Base-by-base conservation (phyloP, 257 asterid species). In the Ajuga chamaepitys region DNA sequence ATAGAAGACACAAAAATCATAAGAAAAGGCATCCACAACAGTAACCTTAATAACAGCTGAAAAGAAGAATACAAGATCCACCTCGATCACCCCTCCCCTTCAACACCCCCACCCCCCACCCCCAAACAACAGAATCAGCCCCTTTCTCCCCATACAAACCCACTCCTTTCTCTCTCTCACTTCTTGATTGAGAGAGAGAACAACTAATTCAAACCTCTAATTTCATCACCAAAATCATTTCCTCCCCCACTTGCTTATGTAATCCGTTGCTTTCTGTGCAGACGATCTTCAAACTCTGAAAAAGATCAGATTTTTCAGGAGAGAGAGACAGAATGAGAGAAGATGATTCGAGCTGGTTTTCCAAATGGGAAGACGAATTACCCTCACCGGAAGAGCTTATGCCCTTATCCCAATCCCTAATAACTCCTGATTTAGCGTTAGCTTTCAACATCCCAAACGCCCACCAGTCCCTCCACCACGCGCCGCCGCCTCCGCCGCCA, bases 1-100 rank as follows among this genome's bases (percentile, higher is more conserved):
- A 46, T n/a, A 56, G 30, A 30, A 21, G 10, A 56, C 73, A 68
- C 26, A 75, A 80, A 67, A 80, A 76, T 74, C 77, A 76, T 64
- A 57, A 74, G 62, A 37, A 62, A 62, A 55, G 73, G 76, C 70
- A 71, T 62, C 77, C 67, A 17, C 41, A 67, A 80, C 73, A 77
- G 75, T 74, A 75, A 73, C 76, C 80, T 70, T 63, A 81, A 73
- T 76, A 75, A 83, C 82, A 81, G 87, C 87, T 81, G 84, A 80
- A 82, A 79, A 79, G 76, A 77, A 81, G 83, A 81, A 84, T 74
- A 84, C 89, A 86, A 86, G 88, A 89, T 89, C 96, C 90, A 82
- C 88, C 90, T 84, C 90, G 90, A 84, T 78, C 83, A 76, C 77
- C 77, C 77, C 83, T 65, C 86, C 85, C 74, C 4, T 41, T 71